phyloP scores from a whole-genome alignment of 2,329 filamentous ascomycete species.

The Sporothrix mexicana region DNA sequence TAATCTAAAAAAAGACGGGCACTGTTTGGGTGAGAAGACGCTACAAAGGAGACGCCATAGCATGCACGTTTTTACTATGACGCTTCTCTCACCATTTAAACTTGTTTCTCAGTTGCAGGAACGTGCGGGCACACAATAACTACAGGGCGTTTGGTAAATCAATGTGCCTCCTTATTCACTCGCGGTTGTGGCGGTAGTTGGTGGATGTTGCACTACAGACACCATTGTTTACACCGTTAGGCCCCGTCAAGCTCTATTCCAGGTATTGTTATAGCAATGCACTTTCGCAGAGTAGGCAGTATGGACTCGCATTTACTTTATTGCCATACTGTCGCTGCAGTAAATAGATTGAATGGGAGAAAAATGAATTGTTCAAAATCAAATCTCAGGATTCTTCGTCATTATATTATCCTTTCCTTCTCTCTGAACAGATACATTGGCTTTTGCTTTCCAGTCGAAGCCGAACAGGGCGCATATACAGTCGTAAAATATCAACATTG shows the following conservation, averaged over 20 bases:
- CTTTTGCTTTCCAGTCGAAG: background rate
- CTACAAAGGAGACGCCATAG: background rate
- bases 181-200: background rate
- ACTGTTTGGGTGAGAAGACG: background rate
- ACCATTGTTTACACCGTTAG: background rate
- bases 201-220: no score
- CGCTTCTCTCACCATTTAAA: background rate
- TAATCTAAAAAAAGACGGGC: no score
- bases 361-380: background rate
- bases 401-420: conserved; percentile 23
- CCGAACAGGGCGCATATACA: background rate
- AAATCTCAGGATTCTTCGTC: conserved; percentile 3
- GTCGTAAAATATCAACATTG: background rate
- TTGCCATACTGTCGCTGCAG: no score
- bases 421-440: background rate
- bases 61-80: background rate
- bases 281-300: background rate
- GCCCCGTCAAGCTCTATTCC: background rate
- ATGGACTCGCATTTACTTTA: background rate
- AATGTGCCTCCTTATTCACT: background rate
- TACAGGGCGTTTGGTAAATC: no score
- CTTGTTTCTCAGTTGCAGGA: background rate
- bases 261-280: background rate
- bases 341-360: background rate
- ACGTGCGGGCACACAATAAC: background rate